Conservation (phyloP, 352 stramenopile species). For the Phytophthora megakarya region DNA sequence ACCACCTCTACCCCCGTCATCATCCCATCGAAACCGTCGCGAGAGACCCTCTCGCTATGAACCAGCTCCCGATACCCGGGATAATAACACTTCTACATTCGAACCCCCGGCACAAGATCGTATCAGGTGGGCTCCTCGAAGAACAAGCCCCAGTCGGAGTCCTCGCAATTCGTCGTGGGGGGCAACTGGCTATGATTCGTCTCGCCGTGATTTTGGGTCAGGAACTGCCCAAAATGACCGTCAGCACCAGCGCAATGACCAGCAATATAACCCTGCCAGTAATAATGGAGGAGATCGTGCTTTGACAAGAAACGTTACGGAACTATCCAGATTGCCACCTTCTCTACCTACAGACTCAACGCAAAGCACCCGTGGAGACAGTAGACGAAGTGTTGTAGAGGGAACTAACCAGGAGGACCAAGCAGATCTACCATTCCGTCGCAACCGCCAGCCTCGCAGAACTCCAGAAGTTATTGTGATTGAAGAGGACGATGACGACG, state of each 20-base stretch:
- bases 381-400: neutral
- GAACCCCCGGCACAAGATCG: slow-evolving; percentile 22
- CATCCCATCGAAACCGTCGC: slow-evolving; percentile 12
- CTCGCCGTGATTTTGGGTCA: slow-evolving; percentile 9
- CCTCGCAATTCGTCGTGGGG: slow-evolving; percentile 6
- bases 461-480: slow-evolving; percentile 68
- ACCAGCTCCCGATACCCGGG: slow-evolving; percentile 13
- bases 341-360: neutral
- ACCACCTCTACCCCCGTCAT: neutral
- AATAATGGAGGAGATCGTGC: slow-evolving; percentile 1
- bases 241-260: slow-evolving; percentile 1
- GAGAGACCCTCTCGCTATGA: slow-evolving; percentile 37
- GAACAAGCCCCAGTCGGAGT: slow-evolving; percentile 26
- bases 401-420: slow-evolving; percentile 13
- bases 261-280: slow-evolving; percentile 8
- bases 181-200: slow-evolving; percentile 3
- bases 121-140: slow-evolving; percentile 21
- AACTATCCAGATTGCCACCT: neutral
- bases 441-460: slow-evolving; percentile 35
- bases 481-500: slow-evolving; percentile 56
- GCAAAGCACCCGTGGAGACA: slow-evolving; percentile 2
- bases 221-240: slow-evolving; percentile 3
- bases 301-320: neutral
- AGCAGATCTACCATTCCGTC: slow-evolving; percentile 16
- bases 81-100: slow-evolving; percentile 9